phyloP scores from a whole-genome alignment of 176 grass and related monocot genomes.

The Zoysia japonica region DNA sequence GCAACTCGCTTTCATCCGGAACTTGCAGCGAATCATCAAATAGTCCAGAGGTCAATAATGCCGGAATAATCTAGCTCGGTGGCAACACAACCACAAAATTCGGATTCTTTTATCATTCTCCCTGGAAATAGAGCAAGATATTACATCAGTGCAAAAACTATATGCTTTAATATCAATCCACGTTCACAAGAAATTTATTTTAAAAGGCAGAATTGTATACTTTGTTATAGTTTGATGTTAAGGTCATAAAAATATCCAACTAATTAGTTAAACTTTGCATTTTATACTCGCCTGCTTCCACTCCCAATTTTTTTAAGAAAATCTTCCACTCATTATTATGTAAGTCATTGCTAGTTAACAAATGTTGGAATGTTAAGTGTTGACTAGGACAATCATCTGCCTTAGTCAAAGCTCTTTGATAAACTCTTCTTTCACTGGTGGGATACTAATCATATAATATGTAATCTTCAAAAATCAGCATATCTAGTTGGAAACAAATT shows the following conservation, averaged over 20 bases:
- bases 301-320: no score
- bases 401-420: background rate
- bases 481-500: slow-evolving; percentile 6
- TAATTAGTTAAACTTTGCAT: background rate
- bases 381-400: background rate
- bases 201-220: background rate
- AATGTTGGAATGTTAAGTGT: background rate
- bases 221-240: background rate
- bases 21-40: slow-evolving; percentile 12
- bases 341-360: background rate
- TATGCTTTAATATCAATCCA: background rate
- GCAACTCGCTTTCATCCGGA: background rate
- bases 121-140: background rate
- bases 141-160: background rate
- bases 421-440: background rate
- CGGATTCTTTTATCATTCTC: background rate
- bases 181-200: background rate
- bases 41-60: background rate
- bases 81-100: background rate
- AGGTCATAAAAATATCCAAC: background rate
- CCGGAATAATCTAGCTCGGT: background rate
- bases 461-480: background rate
- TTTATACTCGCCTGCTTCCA: background rate
- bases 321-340: background rate
- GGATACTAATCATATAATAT: no score